phyloP scores from a whole-genome alignment of 2,329 filamentous ascomycete species.

The Calonectria multiphialidica region DNA sequence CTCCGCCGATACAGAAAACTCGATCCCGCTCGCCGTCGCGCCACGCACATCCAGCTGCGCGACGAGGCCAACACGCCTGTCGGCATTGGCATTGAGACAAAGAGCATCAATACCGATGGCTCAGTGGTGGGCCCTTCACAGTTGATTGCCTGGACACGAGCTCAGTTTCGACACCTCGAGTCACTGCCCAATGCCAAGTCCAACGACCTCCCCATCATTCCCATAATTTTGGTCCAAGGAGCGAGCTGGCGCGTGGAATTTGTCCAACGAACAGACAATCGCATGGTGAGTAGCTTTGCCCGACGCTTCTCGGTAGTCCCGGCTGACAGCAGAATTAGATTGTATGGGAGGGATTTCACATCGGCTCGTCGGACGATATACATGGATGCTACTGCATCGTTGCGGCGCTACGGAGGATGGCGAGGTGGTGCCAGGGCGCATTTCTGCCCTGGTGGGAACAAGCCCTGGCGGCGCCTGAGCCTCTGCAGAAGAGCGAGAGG shows the following conservation, averaged over 20 bases:
- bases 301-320: neutral
- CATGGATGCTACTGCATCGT: slow-evolving; percentile 9
- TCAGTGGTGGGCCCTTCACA: neutral
- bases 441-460: slow-evolving; percentile 3
- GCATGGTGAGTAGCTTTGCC: slow-evolving; percentile 1
- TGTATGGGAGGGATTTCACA: slow-evolving; percentile 9
- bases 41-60: neutral
- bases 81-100: neutral
- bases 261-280: slow-evolving; percentile 8
- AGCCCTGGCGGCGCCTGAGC: neutral
- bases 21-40: neutral
- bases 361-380: slow-evolving; percentile 7
- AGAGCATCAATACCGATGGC: neutral
- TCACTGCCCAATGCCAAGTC: slow-evolving; percentile 1
- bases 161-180: slow-evolving; percentile 23
- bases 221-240: slow-evolving; percentile 17
- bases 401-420: neutral
- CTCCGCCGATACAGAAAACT: neutral
- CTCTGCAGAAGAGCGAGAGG: neutral
- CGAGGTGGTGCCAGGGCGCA: neutral
- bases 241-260: slow-evolving; percentile 24
- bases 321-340: neutral
- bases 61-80: neutral
- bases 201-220: slow-evolving; percentile 6
- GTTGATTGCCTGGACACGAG: slow-evolving; percentile 2